phyloP scores from a whole-genome alignment of 73 alveolate species.

The Symbiodinium pilosum region DNA sequence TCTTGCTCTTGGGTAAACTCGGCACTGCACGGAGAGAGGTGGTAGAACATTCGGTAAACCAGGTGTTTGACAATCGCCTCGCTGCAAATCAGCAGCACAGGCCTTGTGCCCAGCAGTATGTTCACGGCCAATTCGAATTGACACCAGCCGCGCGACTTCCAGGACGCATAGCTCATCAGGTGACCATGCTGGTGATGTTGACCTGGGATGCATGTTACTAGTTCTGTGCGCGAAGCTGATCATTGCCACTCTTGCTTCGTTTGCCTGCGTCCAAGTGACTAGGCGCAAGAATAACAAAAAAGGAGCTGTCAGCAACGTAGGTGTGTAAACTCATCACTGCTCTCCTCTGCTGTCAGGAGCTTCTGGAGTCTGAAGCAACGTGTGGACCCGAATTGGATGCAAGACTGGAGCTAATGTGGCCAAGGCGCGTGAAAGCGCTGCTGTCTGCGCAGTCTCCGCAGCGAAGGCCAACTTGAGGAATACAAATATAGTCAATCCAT shows the following conservation, averaged over 20 bases:
- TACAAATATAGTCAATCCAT: background rate
- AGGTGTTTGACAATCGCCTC: background rate
- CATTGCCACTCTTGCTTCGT: too few relatives aligned
- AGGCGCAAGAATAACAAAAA: constrained; percentile 14
- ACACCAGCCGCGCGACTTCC: constrained; percentile 12
- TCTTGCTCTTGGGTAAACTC: constrained; percentile 1
- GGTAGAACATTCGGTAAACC: background rate
- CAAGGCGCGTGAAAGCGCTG: background rate
- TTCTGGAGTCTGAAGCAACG: too few relatives aligned
- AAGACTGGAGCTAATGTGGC: background rate
- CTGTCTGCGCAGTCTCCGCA: background rate
- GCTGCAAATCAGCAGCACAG: background rate
- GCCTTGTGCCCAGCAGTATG: constrained; percentile 27
- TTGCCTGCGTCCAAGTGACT: background rate
- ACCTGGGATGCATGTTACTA: background rate
- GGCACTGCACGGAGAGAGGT: constrained; percentile 36
- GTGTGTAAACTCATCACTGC: constrained; percentile 41
- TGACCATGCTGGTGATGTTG: background rate
- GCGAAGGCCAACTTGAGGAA: constrained; percentile 7
- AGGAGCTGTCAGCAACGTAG: constrained; percentile 13
- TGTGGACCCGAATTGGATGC: too few relatives aligned
- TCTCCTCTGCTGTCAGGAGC: background rate
- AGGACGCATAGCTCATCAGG: background rate
- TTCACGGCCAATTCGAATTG: constrained; percentile 27
- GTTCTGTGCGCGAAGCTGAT: too few relatives aligned